phyloP scores from a whole-genome alignment of 2,329 filamentous ascomycete species.

The Pseudocercospora macadamiae region DNA sequence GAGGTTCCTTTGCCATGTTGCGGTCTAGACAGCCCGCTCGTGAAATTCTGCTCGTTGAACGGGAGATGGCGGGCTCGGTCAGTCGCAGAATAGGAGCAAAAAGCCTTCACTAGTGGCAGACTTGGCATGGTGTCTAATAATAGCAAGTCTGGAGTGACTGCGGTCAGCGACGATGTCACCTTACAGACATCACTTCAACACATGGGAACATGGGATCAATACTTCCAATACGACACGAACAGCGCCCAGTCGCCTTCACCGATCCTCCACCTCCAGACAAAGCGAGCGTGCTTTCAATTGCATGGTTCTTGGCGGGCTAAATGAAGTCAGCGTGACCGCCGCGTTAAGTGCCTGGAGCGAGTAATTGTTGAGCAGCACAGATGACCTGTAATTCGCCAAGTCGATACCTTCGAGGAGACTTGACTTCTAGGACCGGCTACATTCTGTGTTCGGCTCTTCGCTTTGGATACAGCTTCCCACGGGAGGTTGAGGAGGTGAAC shows the following conservation, averaged over 20 bases:
- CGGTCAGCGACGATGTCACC: not conserved
- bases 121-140: not conserved
- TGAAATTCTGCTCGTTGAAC: not conserved
- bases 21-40: not conserved
- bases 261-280: not conserved
- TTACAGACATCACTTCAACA: not conserved
- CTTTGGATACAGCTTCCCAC: too few species aligned
- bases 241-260: not conserved
- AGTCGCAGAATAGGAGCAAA: not conserved
- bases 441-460: too few species aligned
- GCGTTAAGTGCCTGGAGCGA: too few species aligned
- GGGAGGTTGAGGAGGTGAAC: too few species aligned
- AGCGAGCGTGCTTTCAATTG: too few species aligned
- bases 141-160: not conserved
- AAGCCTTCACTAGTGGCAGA: not conserved
- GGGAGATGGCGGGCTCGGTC: not conserved
- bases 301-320: too few species aligned
- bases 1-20: not conserved
- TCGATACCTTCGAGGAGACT: too few species aligned
- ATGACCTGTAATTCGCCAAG: too few species aligned
- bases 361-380: too few species aligned
- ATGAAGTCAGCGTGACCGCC: too few species aligned
- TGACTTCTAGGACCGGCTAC: too few species aligned
- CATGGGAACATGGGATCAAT: not conserved
- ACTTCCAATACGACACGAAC: not conserved